Evolutionary conservation across 2,329 filamentous ascomycete genomes (phyloP).

Genomic region (Pseudogymnoascus sp.): DNA sequence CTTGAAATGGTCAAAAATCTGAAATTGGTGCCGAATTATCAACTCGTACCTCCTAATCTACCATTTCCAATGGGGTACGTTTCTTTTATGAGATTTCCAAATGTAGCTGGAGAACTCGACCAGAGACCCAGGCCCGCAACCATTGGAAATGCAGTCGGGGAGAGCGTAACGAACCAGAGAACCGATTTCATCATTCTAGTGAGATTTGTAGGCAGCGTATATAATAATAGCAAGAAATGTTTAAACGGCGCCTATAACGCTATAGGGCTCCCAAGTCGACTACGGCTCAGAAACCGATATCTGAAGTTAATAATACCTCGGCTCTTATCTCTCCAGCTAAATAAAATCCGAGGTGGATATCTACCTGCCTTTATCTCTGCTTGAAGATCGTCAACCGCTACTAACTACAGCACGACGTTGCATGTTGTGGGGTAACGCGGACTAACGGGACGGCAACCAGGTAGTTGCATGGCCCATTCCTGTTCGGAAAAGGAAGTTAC

Average conservation of each 20-base stretch:
- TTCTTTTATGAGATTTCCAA: slow-evolving; percentile 27
- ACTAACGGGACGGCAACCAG: neutral
- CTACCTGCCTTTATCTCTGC: neutral
- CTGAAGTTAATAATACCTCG: neutral
- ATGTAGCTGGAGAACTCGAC: slow-evolving; percentile 12
- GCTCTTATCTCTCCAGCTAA: neutral
- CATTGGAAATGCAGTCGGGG: neutral
- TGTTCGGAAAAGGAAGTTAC: neutral
- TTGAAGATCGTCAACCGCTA: neutral
- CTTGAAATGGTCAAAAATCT: slow-evolving; percentile 18
- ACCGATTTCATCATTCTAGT: neutral
- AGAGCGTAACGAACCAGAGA: neutral
- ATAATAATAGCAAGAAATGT: neutral
- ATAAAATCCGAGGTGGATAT: neutral
- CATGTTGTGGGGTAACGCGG: neutral
- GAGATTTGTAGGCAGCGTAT: neutral
- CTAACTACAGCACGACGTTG: neutral
- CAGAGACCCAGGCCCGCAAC: slow-evolving; percentile 4
- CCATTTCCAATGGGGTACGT: slow-evolving; percentile 43
- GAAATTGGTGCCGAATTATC: neutral
- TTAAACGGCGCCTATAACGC: neutral
- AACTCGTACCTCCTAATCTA: slow-evolving; percentile 33
- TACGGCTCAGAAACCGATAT: neutral
- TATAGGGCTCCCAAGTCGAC: neutral
- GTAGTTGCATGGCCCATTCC: neutral